Evolutionary conservation across 306 rosid species (phyloP).

Genomic region (Acacia crassicarpa): DNA sequence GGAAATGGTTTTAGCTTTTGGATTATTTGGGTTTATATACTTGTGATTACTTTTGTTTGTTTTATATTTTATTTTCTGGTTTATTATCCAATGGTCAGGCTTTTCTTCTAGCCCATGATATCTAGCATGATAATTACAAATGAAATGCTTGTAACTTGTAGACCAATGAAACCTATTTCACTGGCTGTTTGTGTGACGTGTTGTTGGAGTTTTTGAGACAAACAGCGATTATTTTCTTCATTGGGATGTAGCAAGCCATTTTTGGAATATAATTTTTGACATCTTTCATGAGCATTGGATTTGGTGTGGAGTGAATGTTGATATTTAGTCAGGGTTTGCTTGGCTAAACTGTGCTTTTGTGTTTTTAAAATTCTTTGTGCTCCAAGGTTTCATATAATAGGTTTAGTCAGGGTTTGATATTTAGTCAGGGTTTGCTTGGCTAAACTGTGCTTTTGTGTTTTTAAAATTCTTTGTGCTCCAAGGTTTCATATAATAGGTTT

Average conservation of each 20-base stretch:
- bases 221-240: not conserved
- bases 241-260: not conserved
- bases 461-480: not conserved
- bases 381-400: not conserved
- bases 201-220: not conserved
- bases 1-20: not conserved
- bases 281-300: conserved; percentile 2
- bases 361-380: not conserved
- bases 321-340: conserved; percentile 1
- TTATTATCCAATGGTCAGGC: not conserved
- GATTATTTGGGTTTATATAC: not conserved
- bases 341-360: not conserved
- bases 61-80: not conserved
- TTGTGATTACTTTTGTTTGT: not conserved
- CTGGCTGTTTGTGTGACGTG: not conserved
- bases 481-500: not conserved
- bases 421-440: conserved; percentile 2
- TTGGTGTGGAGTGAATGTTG: conserved; percentile 16
- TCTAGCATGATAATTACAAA: not conserved
- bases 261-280: not conserved
- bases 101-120: not conserved
- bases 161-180: not conserved
- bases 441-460: conserved; percentile 4
- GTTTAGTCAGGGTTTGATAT: conserved; percentile 11
- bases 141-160: not conserved